Evolutionary conservation across 352 stramenopile genomes (phyloP).

Genomic region (Phytophthora parvispora): DNA sequence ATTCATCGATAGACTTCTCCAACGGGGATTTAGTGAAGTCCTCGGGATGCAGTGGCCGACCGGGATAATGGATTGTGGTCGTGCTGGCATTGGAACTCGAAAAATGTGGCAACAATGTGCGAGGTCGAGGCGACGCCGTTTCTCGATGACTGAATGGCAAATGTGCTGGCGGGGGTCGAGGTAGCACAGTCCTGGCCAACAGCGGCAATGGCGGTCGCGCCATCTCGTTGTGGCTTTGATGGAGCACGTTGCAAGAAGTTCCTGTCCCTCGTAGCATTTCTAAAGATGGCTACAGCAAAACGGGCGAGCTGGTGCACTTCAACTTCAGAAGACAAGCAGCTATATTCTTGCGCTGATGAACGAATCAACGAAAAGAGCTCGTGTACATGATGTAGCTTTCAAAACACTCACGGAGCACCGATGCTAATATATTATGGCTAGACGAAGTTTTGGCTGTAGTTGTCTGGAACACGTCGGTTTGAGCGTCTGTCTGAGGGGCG

Average conservation of each 20-base stretch:
- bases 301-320: conserved; percentile 1
- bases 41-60: conserved; percentile 25
- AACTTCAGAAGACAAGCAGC: not conserved
- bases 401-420: too few relatives aligned
- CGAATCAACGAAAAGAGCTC: too few relatives aligned
- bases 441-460: conserved; percentile 44
- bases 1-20: conserved; percentile 34
- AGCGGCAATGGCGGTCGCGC: conserved; percentile 18
- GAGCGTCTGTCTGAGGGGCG: conserved; percentile 19
- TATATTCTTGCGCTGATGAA: conserved; percentile 16
- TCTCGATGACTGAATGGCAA: conserved; percentile 28
- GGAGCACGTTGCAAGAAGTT: not conserved
- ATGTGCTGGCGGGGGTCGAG: conserved; percentile 21
- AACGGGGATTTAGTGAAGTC: conserved; percentile 37
- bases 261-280: not conserved
- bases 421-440: conserved; percentile 28
- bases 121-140: conserved; percentile 4
- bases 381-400: too few relatives aligned
- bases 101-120: conserved; percentile 36
- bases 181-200: conserved; percentile 2
- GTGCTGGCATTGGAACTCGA: conserved; percentile 28
- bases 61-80: not conserved
- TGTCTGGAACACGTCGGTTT: conserved; percentile 25
- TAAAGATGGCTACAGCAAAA: conserved; percentile 24
- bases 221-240: conserved; percentile 14